Conservation (phyloP, 345 rosid genomes). For the Passiflora organensis region DNA sequence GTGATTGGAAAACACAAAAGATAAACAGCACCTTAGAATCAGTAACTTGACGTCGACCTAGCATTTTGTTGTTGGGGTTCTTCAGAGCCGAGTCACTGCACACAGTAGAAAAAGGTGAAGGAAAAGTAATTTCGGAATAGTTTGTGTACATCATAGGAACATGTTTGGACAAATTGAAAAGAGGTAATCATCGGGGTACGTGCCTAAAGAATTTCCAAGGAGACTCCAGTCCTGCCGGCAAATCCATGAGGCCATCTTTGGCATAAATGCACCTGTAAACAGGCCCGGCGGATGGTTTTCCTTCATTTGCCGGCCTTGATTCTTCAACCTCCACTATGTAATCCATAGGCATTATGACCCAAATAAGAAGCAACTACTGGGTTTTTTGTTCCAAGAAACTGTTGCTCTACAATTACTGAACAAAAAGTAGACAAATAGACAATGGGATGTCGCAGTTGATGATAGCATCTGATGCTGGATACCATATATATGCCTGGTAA, state of each 20-base stretch:
- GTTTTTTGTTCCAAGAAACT: neutral
- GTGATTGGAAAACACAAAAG: neutral
- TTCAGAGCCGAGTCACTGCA: constrained; percentile 49
- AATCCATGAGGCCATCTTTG: constrained; percentile 61
- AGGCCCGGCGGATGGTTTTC: constrained; percentile 66
- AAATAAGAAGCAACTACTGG: neutral
- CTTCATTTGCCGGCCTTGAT: constrained; percentile 40
- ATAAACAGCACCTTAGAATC: constrained; percentile 61
- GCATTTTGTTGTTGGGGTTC: constrained; percentile 51
- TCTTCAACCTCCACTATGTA: constrained; percentile 73
- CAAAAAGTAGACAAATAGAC: too few relatives aligned
- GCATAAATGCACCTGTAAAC: constrained; percentile 80
- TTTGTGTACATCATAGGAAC: too few relatives aligned
- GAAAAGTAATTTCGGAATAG: too few relatives aligned
- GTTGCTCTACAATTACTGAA: too few relatives aligned
- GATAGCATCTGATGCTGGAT: neutral
- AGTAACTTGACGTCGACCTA: constrained; percentile 55
- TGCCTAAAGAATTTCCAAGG: constrained; percentile 94
- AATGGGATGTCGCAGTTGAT: neutral
- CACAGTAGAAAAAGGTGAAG: neutral
- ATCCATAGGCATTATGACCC: constrained; percentile 24
- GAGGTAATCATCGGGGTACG: neutral
- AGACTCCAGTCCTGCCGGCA: constrained; percentile 51
- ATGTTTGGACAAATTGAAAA: neutral
- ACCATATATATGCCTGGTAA: neutral